These are phyloP conservation scores for Botryosphaeria dothidea DNA, from an alignment of 2,329 filamentous ascomycete species.

Conservation along the genomic window DNA sequence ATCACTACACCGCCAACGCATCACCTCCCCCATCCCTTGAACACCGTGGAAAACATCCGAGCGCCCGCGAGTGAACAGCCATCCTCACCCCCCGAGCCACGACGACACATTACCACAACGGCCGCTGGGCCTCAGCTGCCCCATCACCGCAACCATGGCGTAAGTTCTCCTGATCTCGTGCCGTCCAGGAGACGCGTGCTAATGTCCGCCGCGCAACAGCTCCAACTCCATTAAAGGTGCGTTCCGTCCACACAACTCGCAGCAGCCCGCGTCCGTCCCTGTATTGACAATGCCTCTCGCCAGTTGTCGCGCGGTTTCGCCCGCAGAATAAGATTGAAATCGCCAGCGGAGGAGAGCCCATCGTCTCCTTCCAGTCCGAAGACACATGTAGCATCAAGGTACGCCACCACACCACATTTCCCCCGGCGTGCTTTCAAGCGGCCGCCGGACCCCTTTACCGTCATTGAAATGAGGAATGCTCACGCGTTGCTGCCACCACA, in stretches of 20 bases:
- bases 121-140: constrained; percentile 37
- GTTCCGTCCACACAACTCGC: constrained; percentile 20
- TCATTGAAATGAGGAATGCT: neutral
- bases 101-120: constrained; percentile 17
- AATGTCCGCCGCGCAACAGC: constrained; percentile 36
- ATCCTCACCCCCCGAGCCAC: neutral
- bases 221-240: constrained; percentile 51
- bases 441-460: neutral
- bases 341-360: constrained; percentile 84
- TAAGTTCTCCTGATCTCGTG: constrained; percentile 28
- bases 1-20: constrained; percentile 16
- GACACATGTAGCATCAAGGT: constrained; percentile 88
- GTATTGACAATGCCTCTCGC: constrained; percentile 36
- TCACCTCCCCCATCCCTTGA: constrained; percentile 25
- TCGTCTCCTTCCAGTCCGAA: constrained; percentile 83
- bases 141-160: constrained; percentile 39
- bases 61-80: constrained; percentile 21
- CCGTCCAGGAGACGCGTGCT: constrained; percentile 50
- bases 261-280: neutral
- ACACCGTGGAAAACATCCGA: constrained; percentile 32
- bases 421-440: neutral
- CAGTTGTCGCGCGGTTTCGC: constrained; percentile 95
- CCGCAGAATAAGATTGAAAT: constrained; percentile 96
- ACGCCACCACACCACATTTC: constrained; percentile 36
- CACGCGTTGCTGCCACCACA: constrained; percentile 40